Conservation (phyloP, 495 filamentous ascomycete genomes). For the Aspergillus coremiiformis region DNA sequence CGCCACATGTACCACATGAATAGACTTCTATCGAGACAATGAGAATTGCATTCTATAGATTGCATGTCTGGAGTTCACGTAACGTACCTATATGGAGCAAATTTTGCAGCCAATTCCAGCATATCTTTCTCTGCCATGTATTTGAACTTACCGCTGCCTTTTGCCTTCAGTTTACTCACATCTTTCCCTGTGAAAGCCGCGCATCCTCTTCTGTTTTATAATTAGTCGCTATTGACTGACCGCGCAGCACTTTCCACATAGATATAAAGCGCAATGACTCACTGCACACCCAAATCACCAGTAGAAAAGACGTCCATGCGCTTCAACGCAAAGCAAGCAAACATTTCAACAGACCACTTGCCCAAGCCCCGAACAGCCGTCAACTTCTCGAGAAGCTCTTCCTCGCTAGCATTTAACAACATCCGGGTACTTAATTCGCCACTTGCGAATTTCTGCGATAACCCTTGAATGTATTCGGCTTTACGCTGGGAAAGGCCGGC, state of each 20-base stretch:
- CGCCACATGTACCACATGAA: conserved; percentile 96
- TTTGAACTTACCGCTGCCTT: conserved; percentile 87
- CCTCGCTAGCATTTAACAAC: conserved; percentile 70
- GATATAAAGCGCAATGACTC: conserved; percentile 21
- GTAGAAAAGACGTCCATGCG: conserved; percentile 88
- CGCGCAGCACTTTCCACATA: background rate
- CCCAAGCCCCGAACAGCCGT: conserved; percentile 84
- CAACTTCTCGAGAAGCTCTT: conserved; percentile 73
- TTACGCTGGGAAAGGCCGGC: conserved; percentile 88
- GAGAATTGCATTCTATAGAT: background rate
- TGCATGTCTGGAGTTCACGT: background rate
- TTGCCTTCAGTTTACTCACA: conserved; percentile 72
- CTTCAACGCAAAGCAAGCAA: conserved; percentile 86
- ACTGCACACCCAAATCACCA: conserved; percentile 91
- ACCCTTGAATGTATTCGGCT: conserved; percentile 83
- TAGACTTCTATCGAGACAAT: conserved; percentile 44
- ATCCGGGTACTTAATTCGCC: conserved; percentile 69
- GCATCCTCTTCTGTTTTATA: conserved; percentile 60
- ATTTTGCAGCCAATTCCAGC: conserved; percentile 71
- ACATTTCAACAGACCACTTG: conserved; percentile 94
- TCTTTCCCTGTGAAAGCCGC: conserved; percentile 80
- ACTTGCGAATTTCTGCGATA: conserved; percentile 70
- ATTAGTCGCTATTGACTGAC: background rate
- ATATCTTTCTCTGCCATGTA: conserved; percentile 94
- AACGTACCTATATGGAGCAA: conserved; percentile 73